phyloP scores from a whole-genome alignment of 2,329 filamentous ascomycete species.

The Biscogniauxia marginata region DNA sequence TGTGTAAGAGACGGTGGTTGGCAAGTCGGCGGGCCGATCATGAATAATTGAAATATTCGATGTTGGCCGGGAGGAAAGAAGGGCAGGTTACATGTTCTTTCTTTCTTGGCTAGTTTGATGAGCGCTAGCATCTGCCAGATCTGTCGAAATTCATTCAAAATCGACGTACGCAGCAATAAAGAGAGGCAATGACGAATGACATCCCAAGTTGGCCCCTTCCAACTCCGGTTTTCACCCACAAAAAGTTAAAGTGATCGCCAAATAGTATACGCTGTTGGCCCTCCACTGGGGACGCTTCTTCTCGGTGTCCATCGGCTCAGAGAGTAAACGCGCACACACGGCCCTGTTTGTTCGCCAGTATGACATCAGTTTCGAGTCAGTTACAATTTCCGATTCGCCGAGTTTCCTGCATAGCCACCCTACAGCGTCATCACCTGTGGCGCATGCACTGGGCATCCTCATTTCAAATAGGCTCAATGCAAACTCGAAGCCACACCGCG shows the following conservation, averaged over 20 bases:
- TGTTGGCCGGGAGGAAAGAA: not conserved
- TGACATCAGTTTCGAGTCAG: conserved; percentile 22
- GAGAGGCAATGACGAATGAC: conserved; percentile 16
- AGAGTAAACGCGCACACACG: not conserved
- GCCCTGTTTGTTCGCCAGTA: not conserved
- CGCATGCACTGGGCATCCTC: conserved; percentile 4
- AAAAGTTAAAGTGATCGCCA: conserved; percentile 1
- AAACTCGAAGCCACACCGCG: not conserved
- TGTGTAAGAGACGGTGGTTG: not conserved
- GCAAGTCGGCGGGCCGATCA: not conserved
- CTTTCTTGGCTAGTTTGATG: not conserved
- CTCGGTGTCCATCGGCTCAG: not conserved
- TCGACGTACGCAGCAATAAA: not conserved
- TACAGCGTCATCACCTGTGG: conserved; percentile 10
- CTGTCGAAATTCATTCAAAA: not conserved
- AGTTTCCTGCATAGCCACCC: conserved; percentile 9
- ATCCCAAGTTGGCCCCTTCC: conserved; percentile 5
- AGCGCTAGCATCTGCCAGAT: not conserved
- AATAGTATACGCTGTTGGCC: conserved; percentile 1
- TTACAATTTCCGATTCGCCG: conserved; percentile 9
- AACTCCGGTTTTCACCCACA: not conserved
- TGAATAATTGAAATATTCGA: not conserved
- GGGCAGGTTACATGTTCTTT: not conserved
- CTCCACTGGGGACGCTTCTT: conserved; percentile 1
- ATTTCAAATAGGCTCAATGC: not conserved